These are phyloP conservation scores for Sinapis alba DNA, from an alignment of 441 rosid genomes.

Conservation along the genomic window DNA sequence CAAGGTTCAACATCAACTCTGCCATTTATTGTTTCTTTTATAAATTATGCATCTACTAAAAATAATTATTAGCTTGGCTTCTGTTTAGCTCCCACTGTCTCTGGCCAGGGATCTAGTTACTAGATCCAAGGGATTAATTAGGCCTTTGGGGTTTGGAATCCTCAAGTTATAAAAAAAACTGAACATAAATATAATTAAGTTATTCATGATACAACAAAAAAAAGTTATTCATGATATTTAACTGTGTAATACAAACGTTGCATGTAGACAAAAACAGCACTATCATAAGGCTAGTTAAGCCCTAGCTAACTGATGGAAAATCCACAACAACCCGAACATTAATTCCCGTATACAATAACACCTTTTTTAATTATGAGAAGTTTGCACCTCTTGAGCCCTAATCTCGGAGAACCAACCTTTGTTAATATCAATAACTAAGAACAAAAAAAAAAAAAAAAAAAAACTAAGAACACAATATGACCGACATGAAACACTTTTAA, in stretches of 20 bases:
- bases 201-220: not conserved
- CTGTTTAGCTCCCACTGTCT: too few relatives aligned
- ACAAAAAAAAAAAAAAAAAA: too few relatives aligned
- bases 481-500: conserved; percentile 7
- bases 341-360: not conserved
- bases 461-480: not conserved
- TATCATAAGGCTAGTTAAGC: not conserved
- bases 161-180: not conserved
- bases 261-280: too few relatives aligned
- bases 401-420: not conserved
- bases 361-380: not conserved
- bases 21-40: too few relatives aligned
- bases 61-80: too few relatives aligned
- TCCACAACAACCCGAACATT: conserved; percentile 2
- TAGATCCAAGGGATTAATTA: too few relatives aligned
- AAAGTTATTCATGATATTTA: not conserved
- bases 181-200: not conserved
- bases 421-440: not conserved
- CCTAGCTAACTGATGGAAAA: not conserved
- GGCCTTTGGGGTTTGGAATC: too few relatives aligned
- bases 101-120: too few relatives aligned
- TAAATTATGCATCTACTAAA: too few relatives aligned
- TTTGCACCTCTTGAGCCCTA: not conserved
- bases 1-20: too few relatives aligned
- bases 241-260: not conserved